phyloP scores from a whole-genome alignment of 768 basidiomycete species.

The Suillus sp. region DNA sequence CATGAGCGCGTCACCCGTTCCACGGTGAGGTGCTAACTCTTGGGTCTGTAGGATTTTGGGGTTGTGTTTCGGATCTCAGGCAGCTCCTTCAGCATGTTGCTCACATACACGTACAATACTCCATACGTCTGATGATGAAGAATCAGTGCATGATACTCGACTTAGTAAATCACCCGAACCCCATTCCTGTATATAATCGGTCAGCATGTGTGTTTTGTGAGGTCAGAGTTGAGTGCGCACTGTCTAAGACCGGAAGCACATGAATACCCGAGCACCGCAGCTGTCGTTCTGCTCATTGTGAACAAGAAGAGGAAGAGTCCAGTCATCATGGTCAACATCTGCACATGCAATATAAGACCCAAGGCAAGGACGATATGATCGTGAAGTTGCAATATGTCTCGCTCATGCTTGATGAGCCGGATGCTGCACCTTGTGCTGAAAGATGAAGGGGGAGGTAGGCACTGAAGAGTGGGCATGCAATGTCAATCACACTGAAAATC shows the following conservation, averaged over 20 bases:
- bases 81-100: not conserved
- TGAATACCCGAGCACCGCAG: conserved; percentile 46
- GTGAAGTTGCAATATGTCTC: conserved; percentile 50
- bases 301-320: conserved; percentile 53
- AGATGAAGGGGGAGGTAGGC: conserved; percentile 54
- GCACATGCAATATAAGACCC: conserved; percentile 48
- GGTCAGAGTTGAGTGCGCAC: conserved; percentile 28
- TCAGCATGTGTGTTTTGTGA: not conserved
- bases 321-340: conserved; percentile 43
- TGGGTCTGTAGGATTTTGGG: conserved; percentile 39
- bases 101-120: conserved; percentile 49
- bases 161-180: conserved; percentile 24
- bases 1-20: conserved; percentile 55
- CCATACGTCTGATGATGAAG: conserved; percentile 46
- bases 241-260: conserved; percentile 45
- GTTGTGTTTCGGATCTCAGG: not conserved
- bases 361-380: conserved; percentile 49
- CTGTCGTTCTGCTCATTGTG: conserved; percentile 45
- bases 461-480: conserved; percentile 57
- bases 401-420: conserved; percentile 24
- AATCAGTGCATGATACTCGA: conserved; percentile 5
- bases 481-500: conserved; percentile 44
- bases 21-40: conserved; percentile 57
- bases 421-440: conserved; percentile 33
- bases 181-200: conserved; percentile 33